Conservation (phyloP, 208 protist genomes). For the Herpetomonas tarakana region DNA sequence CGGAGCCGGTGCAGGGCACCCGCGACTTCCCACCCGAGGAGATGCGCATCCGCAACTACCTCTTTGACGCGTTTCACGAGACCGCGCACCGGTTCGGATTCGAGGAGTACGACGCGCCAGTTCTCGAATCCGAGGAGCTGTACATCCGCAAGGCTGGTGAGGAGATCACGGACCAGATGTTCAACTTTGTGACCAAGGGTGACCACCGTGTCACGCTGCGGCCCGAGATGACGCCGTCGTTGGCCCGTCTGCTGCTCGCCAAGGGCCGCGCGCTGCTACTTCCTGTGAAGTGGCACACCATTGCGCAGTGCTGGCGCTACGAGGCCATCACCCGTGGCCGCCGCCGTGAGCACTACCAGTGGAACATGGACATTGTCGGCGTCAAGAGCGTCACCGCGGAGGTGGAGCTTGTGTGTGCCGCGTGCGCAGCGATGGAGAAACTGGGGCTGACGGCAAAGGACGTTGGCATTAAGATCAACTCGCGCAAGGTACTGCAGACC, state of each 20-base stretch:
- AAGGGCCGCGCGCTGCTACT: constrained; percentile 88
- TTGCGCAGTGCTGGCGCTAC: constrained; percentile 96
- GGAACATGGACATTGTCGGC: constrained; percentile 97
- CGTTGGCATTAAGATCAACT: constrained; percentile 93
- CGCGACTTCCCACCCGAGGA: constrained; percentile 95
- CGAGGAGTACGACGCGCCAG: constrained; percentile 96
- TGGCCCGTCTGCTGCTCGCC: constrained; percentile 89
- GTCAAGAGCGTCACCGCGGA: constrained; percentile 89
- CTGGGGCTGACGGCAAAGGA: constrained; percentile 87
- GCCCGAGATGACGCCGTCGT: constrained; percentile 95
- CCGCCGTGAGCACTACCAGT: constrained; percentile 96
- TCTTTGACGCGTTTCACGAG: constrained; percentile 90
- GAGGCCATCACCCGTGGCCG: constrained; percentile 94
- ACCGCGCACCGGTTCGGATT: constrained; percentile 88
- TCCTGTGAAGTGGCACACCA: constrained; percentile 95
- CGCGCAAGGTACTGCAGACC: constrained; percentile 89
- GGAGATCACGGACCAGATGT: constrained; percentile 97
- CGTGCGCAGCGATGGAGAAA: constrained; percentile 71
- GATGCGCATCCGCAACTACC: constrained; percentile 89
- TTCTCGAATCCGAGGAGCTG: constrained; percentile 92
- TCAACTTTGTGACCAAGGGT: constrained; percentile 95
- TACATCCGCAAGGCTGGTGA: constrained; percentile 95
- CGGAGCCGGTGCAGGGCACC: constrained; percentile 91
- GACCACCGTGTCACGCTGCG: constrained; percentile 90
- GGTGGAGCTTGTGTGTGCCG: constrained; percentile 91